These are phyloP conservation scores for Globisporangium barbulae DNA, from an alignment of 352 stramenopile species.

Conservation along the genomic window DNA sequence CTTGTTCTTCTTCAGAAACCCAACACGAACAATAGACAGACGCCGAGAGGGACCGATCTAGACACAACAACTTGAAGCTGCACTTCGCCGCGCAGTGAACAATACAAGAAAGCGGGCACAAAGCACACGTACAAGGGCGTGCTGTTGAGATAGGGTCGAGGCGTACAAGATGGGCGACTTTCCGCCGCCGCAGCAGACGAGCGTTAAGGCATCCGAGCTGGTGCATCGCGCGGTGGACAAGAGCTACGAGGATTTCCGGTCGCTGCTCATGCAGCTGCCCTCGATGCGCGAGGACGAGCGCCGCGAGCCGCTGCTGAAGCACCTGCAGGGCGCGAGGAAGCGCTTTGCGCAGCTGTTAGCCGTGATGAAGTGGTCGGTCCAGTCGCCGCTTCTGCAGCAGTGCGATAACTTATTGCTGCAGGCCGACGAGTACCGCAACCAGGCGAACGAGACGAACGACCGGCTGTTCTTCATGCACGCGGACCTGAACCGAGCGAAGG, in stretches of 20 bases:
- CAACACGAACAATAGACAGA: not conserved
- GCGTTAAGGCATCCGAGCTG: conserved; percentile 72
- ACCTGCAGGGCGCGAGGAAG: conserved; percentile 58
- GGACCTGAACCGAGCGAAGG: conserved; percentile 76
- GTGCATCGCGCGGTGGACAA: conserved; percentile 76
- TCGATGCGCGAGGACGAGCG: conserved; percentile 71
- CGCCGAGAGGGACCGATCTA: not conserved
- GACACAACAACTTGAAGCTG: not conserved
- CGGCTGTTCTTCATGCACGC: conserved; percentile 85
- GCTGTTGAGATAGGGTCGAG: not conserved
- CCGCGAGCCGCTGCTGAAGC: conserved; percentile 59
- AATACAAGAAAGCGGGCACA: not conserved
- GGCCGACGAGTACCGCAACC: conserved; percentile 62
- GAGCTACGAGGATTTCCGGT: conserved; percentile 81
- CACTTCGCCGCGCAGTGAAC: not conserved
- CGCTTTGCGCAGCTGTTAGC: conserved; percentile 76
- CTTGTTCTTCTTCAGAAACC: not conserved
- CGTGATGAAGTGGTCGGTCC: conserved; percentile 85
- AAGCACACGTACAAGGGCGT: not conserved
- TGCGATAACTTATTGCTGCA: conserved; percentile 62
- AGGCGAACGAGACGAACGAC: conserved; percentile 82
- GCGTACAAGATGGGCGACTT: conserved; percentile 61
- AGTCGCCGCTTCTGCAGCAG: conserved; percentile 72
- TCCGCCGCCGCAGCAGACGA: conserved; percentile 49
- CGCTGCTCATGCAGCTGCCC: conserved; percentile 66